Percentiles rank a stretch among this genome's conserved stretches.
Evolutionary conservation across 768 basidiomycete genomes (phyloP).

Genomic region (Naganishia onofrii): DNA sequence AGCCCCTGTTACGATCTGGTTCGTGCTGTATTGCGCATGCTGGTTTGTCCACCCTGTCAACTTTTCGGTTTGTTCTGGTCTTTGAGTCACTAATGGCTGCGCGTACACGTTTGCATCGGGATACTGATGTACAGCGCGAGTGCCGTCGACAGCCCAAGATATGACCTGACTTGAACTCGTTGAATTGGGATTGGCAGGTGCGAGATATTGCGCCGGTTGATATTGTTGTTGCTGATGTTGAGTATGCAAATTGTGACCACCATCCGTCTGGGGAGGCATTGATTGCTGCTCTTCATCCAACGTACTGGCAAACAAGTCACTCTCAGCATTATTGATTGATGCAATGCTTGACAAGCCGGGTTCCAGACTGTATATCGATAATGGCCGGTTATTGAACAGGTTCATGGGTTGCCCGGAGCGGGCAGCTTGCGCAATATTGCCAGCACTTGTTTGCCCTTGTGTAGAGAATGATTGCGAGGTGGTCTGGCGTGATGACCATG

Average conservation of each 20-base stretch:
- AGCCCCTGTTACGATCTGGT: not conserved
- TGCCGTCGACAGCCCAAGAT: not conserved
- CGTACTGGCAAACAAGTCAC: not conserved
- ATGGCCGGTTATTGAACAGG: not conserved
- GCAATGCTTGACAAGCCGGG: not conserved
- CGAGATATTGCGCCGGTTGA: not conserved
- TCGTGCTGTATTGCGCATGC: not conserved
- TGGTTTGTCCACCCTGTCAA: conserved; percentile 3
- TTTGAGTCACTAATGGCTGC: not conserved
- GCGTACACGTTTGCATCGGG: too few species aligned
- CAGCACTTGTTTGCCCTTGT: not conserved
- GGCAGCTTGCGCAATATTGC: not conserved
- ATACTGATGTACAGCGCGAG: not conserved
- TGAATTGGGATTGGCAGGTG: not conserved
- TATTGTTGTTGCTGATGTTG: not conserved
- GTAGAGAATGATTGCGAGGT: not conserved
- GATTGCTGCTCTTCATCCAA: not conserved
- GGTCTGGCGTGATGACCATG: not conserved
- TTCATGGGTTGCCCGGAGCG: not conserved
- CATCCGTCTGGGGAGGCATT: not conserved
- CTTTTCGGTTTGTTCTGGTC: not conserved
- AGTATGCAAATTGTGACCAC: too few species aligned
- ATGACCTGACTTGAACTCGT: not conserved
- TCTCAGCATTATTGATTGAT: not conserved
- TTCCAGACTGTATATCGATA: conserved; percentile 7